A percentile compares a stretch with the other conserved stretches of the same genome.
These are phyloP conservation scores for Oryza rufipogon DNA, from an alignment of 176 grass and related monocot genomes.

Conservation along the genomic window DNA sequence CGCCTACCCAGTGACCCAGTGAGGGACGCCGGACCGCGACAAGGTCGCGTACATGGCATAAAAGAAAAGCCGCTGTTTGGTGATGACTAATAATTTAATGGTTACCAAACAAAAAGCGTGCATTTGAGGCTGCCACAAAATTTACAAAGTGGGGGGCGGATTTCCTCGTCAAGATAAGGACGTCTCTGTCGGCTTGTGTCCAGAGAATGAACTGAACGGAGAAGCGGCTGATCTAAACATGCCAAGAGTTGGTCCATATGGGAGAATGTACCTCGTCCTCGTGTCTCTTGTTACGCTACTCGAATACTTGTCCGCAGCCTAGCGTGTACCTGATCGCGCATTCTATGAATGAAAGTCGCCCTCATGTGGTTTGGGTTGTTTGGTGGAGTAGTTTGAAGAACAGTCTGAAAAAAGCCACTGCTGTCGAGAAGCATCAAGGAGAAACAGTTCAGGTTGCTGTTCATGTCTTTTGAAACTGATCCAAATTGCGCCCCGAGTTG, in stretches of 20 bases:
- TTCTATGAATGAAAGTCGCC: not conserved
- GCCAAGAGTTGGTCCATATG: constrained; percentile 16
- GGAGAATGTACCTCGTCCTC: not conserved
- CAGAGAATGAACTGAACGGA: not conserved
- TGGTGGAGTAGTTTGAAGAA: not conserved
- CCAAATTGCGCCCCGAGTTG: not conserved
- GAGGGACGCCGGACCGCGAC: constrained; percentile 22
- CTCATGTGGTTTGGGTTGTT: not conserved
- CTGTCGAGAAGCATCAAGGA: not conserved
- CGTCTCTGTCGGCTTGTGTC: constrained; percentile 31
- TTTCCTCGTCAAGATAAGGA: constrained; percentile 41
- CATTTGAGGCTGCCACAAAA: constrained; percentile 14
- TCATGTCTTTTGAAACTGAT: not conserved
- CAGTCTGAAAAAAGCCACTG: not conserved
- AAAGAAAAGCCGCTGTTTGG: constrained; percentile 21
- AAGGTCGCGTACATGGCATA: constrained; percentile 14
- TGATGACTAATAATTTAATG: constrained; percentile 4
- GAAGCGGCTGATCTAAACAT: constrained; percentile 26
- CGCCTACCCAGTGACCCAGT: not conserved
- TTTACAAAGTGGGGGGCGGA: constrained; percentile 8
- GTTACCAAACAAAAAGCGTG: constrained; percentile 43
- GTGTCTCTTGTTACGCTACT: not conserved
- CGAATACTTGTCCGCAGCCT: not conserved
- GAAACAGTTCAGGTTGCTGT: too few species aligned
- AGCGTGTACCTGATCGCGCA: not conserved